Percentiles rank a stretch among this genome's conserved stretches.
Evolutionary conservation across 257 asterid genomes (phyloP).

Genomic region (Verbena officinalis): DNA sequence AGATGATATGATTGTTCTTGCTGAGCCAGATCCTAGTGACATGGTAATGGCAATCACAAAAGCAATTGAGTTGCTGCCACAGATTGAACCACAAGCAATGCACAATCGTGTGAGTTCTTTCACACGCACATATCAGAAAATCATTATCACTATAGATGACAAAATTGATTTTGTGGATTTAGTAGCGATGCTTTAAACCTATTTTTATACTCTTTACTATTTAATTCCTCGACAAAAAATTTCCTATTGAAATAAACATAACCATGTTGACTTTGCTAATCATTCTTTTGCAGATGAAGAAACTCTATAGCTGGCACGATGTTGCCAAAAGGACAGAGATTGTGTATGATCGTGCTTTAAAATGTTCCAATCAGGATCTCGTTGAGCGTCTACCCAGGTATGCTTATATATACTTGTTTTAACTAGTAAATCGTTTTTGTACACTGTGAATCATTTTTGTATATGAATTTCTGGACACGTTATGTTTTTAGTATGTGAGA

Average conservation of each 20-base stretch:
- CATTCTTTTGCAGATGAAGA: conserved; percentile 66
- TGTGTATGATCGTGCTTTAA: conserved; percentile 80
- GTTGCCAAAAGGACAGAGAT: conserved; percentile 92
- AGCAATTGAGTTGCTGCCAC: conserved; percentile 86
- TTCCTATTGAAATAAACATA: background rate
- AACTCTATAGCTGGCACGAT: conserved; percentile 95
- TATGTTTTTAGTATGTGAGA: too few relatives aligned
- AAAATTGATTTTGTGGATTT: background rate
- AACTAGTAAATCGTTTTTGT: background rate
- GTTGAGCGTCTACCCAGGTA: conserved; percentile 83
- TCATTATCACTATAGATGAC: background rate
- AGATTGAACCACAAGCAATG: conserved; percentile 87
- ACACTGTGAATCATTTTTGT: too few relatives aligned
- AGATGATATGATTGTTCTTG: conserved; percentile 93
- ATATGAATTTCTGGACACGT: too few relatives aligned
- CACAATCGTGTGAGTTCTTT: conserved; percentile 73
- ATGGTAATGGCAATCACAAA: conserved; percentile 83
- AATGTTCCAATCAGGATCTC: conserved; percentile 75
- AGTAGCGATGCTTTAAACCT: too few relatives aligned
- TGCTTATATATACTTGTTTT: conserved; percentile 7
- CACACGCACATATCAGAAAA: conserved; percentile 7
- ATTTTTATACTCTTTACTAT: too few relatives aligned
- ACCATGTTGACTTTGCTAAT: conserved; percentile 9
- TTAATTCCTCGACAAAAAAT: too few relatives aligned
- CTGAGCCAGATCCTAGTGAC: conserved; percentile 87